Conservation (phyloP, 805 yeast genomes). For the Kregervanrija pseudodelftensis region DNA sequence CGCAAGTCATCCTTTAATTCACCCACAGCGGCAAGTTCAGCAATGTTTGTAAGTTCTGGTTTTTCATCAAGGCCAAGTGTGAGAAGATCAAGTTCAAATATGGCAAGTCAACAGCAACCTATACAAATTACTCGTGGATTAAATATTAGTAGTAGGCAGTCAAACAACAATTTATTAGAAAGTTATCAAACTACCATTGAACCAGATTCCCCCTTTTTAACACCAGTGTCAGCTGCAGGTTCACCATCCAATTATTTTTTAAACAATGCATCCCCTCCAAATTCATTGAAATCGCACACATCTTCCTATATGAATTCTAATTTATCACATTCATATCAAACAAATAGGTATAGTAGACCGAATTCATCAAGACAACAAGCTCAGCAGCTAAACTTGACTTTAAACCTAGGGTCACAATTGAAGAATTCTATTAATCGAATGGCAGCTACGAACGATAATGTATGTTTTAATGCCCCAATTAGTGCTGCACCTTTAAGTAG, state of each 20-base stretch:
- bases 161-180: neutral
- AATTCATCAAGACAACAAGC: constrained; percentile 6
- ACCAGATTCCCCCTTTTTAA: constrained; percentile 48
- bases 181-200: constrained; percentile 4
- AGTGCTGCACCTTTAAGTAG: constrained; percentile 10
- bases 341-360: constrained; percentile 10
- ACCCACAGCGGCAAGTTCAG: constrained; percentile 4
- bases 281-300: constrained; percentile 24
- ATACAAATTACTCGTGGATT: constrained; percentile 4
- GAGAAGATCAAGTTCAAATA: constrained; percentile 6
- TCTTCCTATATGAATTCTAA: constrained; percentile 15
- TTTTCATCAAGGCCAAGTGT: constrained; percentile 1
- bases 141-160: neutral
- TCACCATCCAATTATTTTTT: constrained; percentile 52
- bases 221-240: constrained; percentile 45
- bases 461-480: neutral
- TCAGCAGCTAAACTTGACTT: neutral
- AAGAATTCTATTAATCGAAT: constrained; percentile 1
- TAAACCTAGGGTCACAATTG: neutral
- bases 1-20: constrained; percentile 13
- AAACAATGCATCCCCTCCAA: constrained; percentile 47
- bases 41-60: neutral
- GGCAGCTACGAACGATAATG: constrained; percentile 2
- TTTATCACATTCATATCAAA: constrained; percentile 5
- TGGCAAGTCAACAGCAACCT: constrained; percentile 3